A percentile compares a stretch with the other conserved stretches of the same genome.
Evolutionary conservation across 1,284 basidiomycete genomes (phyloP).

Genomic region (Leucoagaricus sp.): DNA sequence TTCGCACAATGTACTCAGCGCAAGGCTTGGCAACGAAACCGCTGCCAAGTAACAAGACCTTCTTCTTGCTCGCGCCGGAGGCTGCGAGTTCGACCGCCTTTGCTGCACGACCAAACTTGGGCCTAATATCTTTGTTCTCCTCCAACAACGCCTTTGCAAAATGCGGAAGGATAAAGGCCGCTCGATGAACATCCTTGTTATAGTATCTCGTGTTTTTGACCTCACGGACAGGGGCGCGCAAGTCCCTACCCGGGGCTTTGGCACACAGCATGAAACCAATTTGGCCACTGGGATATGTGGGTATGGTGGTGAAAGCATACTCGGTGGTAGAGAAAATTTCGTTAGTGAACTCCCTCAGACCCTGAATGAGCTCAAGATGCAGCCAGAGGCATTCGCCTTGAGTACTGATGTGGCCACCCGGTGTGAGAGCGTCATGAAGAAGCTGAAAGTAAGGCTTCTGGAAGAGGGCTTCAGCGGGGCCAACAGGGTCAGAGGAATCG

Average conservation of each 20-base stretch:
- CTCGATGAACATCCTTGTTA: slow-evolving; percentile 80
- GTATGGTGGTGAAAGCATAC: slow-evolving; percentile 97
- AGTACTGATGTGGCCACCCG: slow-evolving; percentile 93
- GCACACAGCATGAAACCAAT: slow-evolving; percentile 96
- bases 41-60: slow-evolving; percentile 90
- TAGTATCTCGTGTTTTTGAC: slow-evolving; percentile 85
- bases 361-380: slow-evolving; percentile 87
- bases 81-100: slow-evolving; percentile 39
- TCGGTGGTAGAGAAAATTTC: slow-evolving; percentile 84
- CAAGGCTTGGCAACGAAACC: slow-evolving; percentile 95
- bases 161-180: slow-evolving; percentile 91
- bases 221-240: slow-evolving; percentile 70
- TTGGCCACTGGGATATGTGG: slow-evolving; percentile 96
- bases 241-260: slow-evolving; percentile 71
- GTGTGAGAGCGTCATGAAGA: slow-evolving; percentile 85
- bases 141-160: slow-evolving; percentile 81
- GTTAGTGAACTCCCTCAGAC: slow-evolving; percentile 75
- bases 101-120: slow-evolving; percentile 62
- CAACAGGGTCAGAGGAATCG: slow-evolving; percentile 98
- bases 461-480: slow-evolving; percentile 94
- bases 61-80: slow-evolving; percentile 43
- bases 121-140: slow-evolving; percentile 69
- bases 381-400: slow-evolving; percentile 98
- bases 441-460: slow-evolving; percentile 98
- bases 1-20: slow-evolving; percentile 90